Percentiles rank a stretch among this genome's conserved stretches.
Evolutionary conservation across 192 early-diverging fungal genomes (phyloP).

Genomic region (Thamnidium elegans): DNA sequence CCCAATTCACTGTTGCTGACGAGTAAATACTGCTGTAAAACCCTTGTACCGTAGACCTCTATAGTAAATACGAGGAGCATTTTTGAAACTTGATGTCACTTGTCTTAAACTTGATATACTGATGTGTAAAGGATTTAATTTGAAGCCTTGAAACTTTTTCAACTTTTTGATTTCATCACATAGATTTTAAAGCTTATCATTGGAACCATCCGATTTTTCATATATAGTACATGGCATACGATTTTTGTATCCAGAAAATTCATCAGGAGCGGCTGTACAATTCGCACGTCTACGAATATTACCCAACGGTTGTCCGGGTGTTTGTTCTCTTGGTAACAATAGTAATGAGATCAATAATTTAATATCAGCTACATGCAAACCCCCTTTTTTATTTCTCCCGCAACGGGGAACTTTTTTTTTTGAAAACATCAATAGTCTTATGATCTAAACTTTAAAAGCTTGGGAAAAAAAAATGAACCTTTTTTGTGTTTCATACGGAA

Average conservation of each 20-base stretch:
- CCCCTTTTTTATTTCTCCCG: no score
- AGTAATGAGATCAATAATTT: no score
- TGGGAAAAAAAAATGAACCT: no score
- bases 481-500: no score
- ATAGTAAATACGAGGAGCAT: not conserved
- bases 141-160: not conserved
- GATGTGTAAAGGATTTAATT: constrained; percentile 6
- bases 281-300: no score
- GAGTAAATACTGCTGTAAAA: not conserved
- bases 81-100: constrained; percentile 6
- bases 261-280: no score
- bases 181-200: constrained; percentile 3
- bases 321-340: no score
- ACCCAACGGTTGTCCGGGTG: no score
- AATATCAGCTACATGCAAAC: no score
- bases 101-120: constrained; percentile 7
- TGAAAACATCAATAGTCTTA: no score
- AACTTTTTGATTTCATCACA: constrained; percentile 2
- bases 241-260: not conserved
- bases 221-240: not conserved
- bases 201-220: not conserved
- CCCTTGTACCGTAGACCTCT: not conserved
- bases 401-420: no score
- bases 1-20: not conserved
- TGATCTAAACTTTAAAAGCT: no score